Evolutionary conservation across 441 rosid genomes (phyloP).

Genomic region (Erysimum cheiri): DNA sequence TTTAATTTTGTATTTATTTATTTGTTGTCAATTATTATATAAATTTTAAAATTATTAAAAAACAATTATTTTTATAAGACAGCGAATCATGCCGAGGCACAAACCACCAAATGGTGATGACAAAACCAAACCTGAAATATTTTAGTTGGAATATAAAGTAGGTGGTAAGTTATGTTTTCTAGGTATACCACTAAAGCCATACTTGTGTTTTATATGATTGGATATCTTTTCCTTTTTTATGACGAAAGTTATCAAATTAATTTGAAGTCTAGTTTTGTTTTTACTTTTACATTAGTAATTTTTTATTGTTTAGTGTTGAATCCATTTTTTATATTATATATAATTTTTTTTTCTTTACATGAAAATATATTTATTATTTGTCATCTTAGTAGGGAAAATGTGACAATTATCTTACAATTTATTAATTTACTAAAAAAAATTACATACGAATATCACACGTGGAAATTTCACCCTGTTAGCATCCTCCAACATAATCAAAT

Average conservation of each 20-base stretch:
- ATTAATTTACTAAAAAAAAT: too few species aligned
- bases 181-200: slow-evolving; percentile 5
- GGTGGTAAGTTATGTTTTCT: slow-evolving; percentile 34
- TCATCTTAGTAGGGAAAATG: too few species aligned
- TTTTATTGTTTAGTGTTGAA: too few species aligned
- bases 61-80: background rate
- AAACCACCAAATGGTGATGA: slow-evolving; percentile 38
- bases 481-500: too few species aligned
- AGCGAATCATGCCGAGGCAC: slow-evolving; percentile 34
- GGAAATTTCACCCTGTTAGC: too few species aligned
- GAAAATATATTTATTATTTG: too few species aligned
- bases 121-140: slow-evolving; percentile 25
- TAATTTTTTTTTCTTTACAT: too few species aligned
- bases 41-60: background rate
- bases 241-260: background rate
- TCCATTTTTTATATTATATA: too few species aligned
- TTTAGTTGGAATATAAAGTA: slow-evolving; percentile 4
- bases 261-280: background rate
- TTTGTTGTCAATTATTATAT: slow-evolving; percentile 2
- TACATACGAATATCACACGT: too few species aligned
- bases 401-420: too few species aligned
- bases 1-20: too few species aligned
- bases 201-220: slow-evolving; percentile 17
- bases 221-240: background rate
- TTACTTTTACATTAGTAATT: too few species aligned